Conservation (phyloP, 139 green algal genomes). For the Chlorella sp. region DNA sequence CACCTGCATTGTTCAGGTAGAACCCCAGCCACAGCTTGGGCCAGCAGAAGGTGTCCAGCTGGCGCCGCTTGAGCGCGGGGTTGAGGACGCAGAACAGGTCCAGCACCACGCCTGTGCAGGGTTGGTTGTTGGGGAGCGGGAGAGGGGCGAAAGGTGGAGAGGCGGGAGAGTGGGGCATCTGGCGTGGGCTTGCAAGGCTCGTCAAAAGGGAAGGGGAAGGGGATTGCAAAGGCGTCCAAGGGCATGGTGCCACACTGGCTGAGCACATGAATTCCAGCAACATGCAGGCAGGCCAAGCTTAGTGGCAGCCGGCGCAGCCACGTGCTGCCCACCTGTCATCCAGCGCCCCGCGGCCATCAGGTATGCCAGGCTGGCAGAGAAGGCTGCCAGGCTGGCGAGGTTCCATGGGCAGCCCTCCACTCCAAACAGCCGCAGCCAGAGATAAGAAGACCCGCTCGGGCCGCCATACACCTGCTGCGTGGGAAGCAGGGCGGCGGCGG, state of each 20-base stretch:
- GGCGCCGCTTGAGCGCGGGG: constrained; percentile 14
- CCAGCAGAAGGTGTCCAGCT: constrained; percentile 39
- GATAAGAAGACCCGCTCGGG: constrained; percentile 36
- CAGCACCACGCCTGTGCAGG: constrained; percentile 8
- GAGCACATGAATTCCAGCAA: no score
- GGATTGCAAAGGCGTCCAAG: no score
- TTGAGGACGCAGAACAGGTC: constrained; percentile 35
- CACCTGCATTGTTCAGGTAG: constrained; percentile 18
- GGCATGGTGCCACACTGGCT: no score
- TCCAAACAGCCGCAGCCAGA: constrained; percentile 52
- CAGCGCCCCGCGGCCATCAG: constrained; percentile 36
- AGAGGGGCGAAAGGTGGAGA: no score
- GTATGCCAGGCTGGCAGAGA: constrained; percentile 24
- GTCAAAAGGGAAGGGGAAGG: no score
- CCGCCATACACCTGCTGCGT: constrained; percentile 55
- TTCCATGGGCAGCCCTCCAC: constrained; percentile 9
- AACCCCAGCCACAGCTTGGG: constrained; percentile 23
- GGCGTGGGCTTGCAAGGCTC: no score
- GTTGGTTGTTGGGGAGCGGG: no score
- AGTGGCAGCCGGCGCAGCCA: neutral
- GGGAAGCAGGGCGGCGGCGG: constrained; percentile 48
- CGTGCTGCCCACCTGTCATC: constrained; percentile 58
- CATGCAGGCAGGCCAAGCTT: neutral
- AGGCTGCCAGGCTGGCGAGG: constrained; percentile 13
- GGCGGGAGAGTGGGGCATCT: no score